Base-by-base conservation (phyloP, 306 rosid species). In the Alnus glutinosa region DNA sequence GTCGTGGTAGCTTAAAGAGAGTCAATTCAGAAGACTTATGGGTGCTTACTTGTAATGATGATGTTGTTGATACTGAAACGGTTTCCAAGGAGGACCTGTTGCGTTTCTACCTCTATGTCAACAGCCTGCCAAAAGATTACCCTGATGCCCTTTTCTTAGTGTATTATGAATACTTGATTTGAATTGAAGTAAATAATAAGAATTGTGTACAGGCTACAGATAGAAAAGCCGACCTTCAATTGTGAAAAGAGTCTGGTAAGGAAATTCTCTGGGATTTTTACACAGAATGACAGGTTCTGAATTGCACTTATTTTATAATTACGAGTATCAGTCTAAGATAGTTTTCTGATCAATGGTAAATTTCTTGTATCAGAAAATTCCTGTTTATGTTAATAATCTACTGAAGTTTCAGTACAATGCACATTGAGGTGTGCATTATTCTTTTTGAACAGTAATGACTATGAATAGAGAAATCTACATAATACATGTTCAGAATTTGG, bases 21-120 rank as follows among this genome's bases (percentile, higher is more conserved):
- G 99, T 95, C 50, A 91, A 91, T 79, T 95, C 98, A 0, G 93
- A 95, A 77, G 99, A 95, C 86, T 86, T 95, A 42, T 95, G 99
- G 99, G 99, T 95, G 70, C 90, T 95, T 51, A 93, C 99, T 1
- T 84, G 98, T 46, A 81, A 87, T 47, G 96, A 95, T 14, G 99
- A 95, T 36, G 97, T 95, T 71, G 97, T 95, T 14, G 99, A 95
- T 77, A 67, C 91, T 3, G 97, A 93, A 87, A 93, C 96, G 7
- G 94, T 90, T 70, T 88, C 96, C 4, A 85, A 83, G 82, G 98
- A 95, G 78, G 98, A 95, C 70, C 76, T 93, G 78, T 81, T 89
- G 79, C 89, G 91, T 1, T 95, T 95, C 87, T 92, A 91, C 85
- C 97, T 92, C 81, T 95, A 93, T 30, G 82, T 95, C 82, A 93